A percentile compares a stretch with the other conserved stretches of the same genome.
phyloP scores from a whole-genome alignment of 805 yeast genomes.

The Metahyphopichia silvanorum region DNA sequence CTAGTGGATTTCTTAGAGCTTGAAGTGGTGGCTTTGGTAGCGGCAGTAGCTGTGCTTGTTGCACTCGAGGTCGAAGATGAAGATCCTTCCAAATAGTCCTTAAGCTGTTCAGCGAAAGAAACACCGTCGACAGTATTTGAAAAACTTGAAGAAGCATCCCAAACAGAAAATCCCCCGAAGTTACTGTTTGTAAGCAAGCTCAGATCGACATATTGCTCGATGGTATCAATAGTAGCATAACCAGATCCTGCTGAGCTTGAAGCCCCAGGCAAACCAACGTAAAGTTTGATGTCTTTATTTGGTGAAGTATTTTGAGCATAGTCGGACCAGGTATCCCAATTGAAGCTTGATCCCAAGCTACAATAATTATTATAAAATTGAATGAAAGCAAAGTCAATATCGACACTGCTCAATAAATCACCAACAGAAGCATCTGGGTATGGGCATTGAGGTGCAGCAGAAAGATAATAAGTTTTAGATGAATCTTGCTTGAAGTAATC shows the following conservation, averaged over 20 bases:
- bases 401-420: constrained; percentile 18
- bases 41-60: constrained; percentile 3
- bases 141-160: constrained; percentile 73
- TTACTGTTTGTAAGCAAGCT: constrained; percentile 12
- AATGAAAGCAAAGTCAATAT: constrained; percentile 34
- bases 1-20: constrained; percentile 4
- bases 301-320: constrained; percentile 27
- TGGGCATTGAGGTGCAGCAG: constrained; percentile 40
- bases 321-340: constrained; percentile 33
- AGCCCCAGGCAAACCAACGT: constrained; percentile 34
- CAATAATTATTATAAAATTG: constrained; percentile 40
- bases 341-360: constrained; percentile 23
- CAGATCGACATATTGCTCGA: constrained; percentile 12
- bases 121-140: constrained; percentile 16
- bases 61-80: constrained; percentile 5
- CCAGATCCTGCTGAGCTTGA: constrained; percentile 32
- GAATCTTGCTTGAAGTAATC: constrained; percentile 18
- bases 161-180: constrained; percentile 74
- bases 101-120: constrained; percentile 34
- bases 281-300: constrained; percentile 28
- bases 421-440: constrained; percentile 38
- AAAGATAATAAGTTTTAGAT: constrained; percentile 25
- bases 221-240: constrained; percentile 18
- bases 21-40: constrained; percentile 4
- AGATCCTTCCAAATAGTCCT: constrained; percentile 32